Base-by-base conservation (phyloP, 139 green algal species). In the Tetradesmus lagerheimii region DNA sequence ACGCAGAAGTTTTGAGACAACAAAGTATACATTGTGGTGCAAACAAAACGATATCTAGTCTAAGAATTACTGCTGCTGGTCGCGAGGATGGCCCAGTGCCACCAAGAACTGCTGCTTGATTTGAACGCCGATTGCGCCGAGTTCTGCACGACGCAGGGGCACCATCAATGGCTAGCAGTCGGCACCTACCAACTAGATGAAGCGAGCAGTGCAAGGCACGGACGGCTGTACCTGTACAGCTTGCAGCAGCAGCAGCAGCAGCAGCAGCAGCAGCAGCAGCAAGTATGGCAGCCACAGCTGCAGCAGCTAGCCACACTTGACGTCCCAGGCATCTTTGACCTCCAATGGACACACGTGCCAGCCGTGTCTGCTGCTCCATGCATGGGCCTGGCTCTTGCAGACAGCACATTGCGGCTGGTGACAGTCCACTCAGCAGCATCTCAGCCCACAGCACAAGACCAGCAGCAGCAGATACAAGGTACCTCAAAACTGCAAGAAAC, bases 171-270 rank as follows among this genome's bases (percentile, higher is more conserved):
- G 39, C 91, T 97, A 5, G 95, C 95, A 27, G 92, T 93, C 0
- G 95, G 94, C 41, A 97, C 94, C 0, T 97, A 97, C 88, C 92
- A 97, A 76, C 90, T 97, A 15, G 77, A 97, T 37, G 95, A 97
- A 57, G 77, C 86, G 1, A 93, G 37, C 4, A 74, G 91, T 23
- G 12, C 39, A 47, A 92, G 95, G 4, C 45, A 92, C 14, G 95
- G 95, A 20, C 84, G 75, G 27, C 83, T 96, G 20, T 92, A 95
- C 85, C 80, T 96, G 31, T 95, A 92, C 53, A 31, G 35, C 8
- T 31, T 25, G 39, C 25, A 53, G 34, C 64, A n/a, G 27, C 38
- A 41, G 34, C 62, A 74, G 23, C 39, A 80, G 45, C 38, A 47
- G 67, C 53, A 85, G 25, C 23, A 16, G 9, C 11, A 78, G 39